Evolutionary conservation across 2,329 filamentous ascomycete genomes (phyloP).

Genomic region (Alternaria brassicae): DNA sequence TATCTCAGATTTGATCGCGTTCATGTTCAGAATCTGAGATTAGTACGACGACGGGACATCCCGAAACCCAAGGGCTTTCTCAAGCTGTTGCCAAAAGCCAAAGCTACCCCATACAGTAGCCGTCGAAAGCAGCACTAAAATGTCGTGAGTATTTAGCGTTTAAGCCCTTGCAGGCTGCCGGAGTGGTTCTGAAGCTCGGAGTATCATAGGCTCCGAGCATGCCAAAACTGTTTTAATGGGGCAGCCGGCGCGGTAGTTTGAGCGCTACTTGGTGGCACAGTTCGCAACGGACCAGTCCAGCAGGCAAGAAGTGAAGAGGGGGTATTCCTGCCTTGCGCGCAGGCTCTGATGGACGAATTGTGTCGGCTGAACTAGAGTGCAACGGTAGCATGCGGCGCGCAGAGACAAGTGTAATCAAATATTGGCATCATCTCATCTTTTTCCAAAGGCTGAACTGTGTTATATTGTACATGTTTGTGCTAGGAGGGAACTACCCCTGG

Average conservation of each 20-base stretch:
- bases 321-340: neutral
- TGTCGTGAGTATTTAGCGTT: slow-evolving; percentile 17
- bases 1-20: neutral
- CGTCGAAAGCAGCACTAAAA: slow-evolving; percentile 22
- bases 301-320: neutral
- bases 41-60: neutral
- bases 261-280: neutral
- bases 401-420: neutral
- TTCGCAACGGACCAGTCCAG: neutral
- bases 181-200: neutral
- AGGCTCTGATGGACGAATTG: neutral
- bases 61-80: neutral
- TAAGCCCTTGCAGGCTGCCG: neutral
- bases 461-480: neutral
- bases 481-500: neutral
- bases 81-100: neutral
- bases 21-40: neutral
- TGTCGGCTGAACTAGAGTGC: neutral
- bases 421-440: neutral
- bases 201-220: neutral
- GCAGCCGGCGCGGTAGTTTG: neutral
- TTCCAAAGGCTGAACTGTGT: neutral
- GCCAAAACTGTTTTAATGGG: slow-evolving; percentile 3
- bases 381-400: neutral
- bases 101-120: slow-evolving; percentile 16